Evolutionary conservation across 192 early-diverging fungal genomes (phyloP).

Genomic region (Neocallimastix lanati): DNA sequence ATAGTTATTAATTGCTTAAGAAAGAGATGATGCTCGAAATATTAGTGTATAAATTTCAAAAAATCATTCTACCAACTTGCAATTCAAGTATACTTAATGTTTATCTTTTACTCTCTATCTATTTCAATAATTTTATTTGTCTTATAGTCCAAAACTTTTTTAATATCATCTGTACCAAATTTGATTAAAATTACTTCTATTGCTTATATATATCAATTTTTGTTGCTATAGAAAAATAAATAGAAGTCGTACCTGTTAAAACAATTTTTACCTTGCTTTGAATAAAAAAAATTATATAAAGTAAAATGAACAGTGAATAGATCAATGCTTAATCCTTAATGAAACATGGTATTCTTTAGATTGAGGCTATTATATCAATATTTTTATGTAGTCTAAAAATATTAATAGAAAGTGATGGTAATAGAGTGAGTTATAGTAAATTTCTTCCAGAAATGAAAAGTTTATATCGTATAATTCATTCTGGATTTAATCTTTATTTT

Average conservation of each 20-base stretch:
- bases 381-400: conserved; percentile 89
- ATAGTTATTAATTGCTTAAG: conserved; percentile 7
- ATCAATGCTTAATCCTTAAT: conserved; percentile 24
- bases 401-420: conserved; percentile 26
- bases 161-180: conserved; percentile 33
- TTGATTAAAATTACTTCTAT: conserved; percentile 58
- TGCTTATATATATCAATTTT: conserved; percentile 72
- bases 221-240: conserved; percentile 65
- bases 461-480: conserved; percentile 55
- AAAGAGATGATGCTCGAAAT: conserved; percentile 34
- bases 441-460: conserved; percentile 25
- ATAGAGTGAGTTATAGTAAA: conserved; percentile 8
- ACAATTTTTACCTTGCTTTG: conserved; percentile 45
- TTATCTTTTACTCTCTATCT: conserved; percentile 56
- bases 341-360: conserved; percentile 69
- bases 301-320: conserved; percentile 24
- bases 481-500: conserved; percentile 56
- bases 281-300: conserved; percentile 49
- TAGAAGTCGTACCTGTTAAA: conserved; percentile 39
- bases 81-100: conserved; percentile 77
- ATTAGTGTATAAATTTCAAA: conserved; percentile 61
- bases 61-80: conserved; percentile 62
- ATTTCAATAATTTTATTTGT: conserved; percentile 61
- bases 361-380: conserved; percentile 78
- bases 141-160: conserved; percentile 39